Conservation (phyloP, 352 stramenopile species). For the Globisporangium radiosum region DNA sequence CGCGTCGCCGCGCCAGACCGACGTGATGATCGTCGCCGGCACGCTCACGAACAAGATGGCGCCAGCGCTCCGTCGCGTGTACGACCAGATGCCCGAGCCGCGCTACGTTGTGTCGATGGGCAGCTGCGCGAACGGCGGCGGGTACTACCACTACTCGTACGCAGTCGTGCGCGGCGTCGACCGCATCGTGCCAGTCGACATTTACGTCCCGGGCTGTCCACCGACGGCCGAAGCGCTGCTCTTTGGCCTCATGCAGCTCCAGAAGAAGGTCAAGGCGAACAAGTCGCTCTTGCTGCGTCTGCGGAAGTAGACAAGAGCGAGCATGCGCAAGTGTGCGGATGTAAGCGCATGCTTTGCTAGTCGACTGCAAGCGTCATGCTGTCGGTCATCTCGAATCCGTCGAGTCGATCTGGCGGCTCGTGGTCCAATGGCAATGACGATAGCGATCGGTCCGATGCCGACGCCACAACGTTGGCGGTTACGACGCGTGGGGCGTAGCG, state of each 20-base stretch:
- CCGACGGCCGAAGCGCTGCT: constrained; percentile 97
- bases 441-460: too few relatives aligned
- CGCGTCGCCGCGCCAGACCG: constrained; percentile 91
- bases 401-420: too few relatives aligned
- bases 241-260: constrained; percentile 97
- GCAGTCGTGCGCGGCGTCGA: constrained; percentile 95
- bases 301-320: constrained; percentile 86
- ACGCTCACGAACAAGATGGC: constrained; percentile 99
- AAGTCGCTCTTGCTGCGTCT: constrained; percentile 94
- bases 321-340: not conserved
- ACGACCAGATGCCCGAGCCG: constrained; percentile 99
- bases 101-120: constrained; percentile 99
- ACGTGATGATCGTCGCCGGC: constrained; percentile 99
- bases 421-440: too few relatives aligned
- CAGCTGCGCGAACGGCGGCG: constrained; percentile 96
- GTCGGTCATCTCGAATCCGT: too few relatives aligned
- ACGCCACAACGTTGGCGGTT: too few relatives aligned
- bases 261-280: constrained; percentile 99
- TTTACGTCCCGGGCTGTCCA: constrained; percentile 99
- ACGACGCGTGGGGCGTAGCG: too few relatives aligned
- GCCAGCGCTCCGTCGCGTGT: constrained; percentile 93
- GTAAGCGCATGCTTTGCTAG: too few relatives aligned
- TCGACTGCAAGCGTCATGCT: too few relatives aligned
- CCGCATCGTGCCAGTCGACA: constrained; percentile 97
- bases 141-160: constrained; percentile 97